Percentiles rank a stretch among this genome's conserved stretches.
Conservation (phyloP, 2,329 filamentous ascomycete species). For the Xylaria sp. region DNA sequence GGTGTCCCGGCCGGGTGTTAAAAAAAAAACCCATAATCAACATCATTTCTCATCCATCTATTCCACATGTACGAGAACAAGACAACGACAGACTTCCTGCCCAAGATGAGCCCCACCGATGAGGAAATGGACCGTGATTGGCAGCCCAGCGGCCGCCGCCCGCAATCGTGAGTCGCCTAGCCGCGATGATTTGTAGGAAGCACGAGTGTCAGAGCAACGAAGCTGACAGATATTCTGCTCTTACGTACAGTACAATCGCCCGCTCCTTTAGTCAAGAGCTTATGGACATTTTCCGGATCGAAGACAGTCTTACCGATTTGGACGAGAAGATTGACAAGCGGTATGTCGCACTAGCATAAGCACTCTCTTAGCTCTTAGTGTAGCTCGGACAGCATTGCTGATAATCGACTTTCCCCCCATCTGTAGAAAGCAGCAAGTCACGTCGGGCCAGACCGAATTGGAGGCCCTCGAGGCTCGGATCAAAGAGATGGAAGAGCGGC, state of each 20-base stretch:
- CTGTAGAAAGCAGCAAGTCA: slow-evolving; percentile 78
- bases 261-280: slow-evolving; percentile 84
- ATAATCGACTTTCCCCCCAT: slow-evolving; percentile 2
- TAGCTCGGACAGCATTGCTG: slow-evolving; percentile 1
- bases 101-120: slow-evolving; percentile 54
- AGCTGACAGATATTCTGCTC: slow-evolving; percentile 21
- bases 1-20: slow-evolving; percentile 7
- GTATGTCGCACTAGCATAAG: slow-evolving; percentile 54
- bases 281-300: slow-evolving; percentile 87
- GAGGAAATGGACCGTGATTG: slow-evolving; percentile 75
- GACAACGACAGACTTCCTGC: slow-evolving; percentile 13
- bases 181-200: slow-evolving; percentile 55
- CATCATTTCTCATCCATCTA: slow-evolving; percentile 3
- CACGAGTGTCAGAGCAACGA: background rate
- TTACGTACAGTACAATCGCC: slow-evolving; percentile 72
- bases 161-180: slow-evolving; percentile 73
- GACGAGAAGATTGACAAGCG: slow-evolving; percentile 78
- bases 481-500: slow-evolving; percentile 79
- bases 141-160: slow-evolving; percentile 76
- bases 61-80: slow-evolving; percentile 14
- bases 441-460: slow-evolving; percentile 75
- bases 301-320: slow-evolving; percentile 74
- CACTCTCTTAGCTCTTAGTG: slow-evolving; percentile 1
- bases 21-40: background rate
- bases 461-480: slow-evolving; percentile 83